A percentile compares a stretch with the other conserved stretches of the same genome.
Evolutionary conservation across 306 rosid species (phyloP).

Genomic region (Inga oerstediana): DNA sequence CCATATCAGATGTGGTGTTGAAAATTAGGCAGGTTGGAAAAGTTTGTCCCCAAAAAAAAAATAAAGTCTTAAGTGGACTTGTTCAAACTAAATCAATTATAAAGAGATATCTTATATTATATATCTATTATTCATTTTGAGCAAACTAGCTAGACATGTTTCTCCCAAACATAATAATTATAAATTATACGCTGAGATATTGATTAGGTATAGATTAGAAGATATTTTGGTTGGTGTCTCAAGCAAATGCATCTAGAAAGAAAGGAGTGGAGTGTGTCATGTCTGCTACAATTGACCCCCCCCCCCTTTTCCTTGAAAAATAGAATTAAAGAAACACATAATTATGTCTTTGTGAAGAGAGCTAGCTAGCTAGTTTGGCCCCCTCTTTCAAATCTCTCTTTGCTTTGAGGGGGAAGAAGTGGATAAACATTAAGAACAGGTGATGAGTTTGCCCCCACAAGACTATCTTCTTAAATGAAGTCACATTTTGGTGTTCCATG

Average conservation of each 20-base stretch:
- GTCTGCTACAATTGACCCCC: conserved; percentile 64
- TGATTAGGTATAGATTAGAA: neutral
- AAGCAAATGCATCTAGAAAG: conserved; percentile 70
- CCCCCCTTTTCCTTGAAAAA: conserved; percentile 44
- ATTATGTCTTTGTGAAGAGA: conserved; percentile 61
- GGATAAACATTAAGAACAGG: conserved; percentile 57
- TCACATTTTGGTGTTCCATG: conserved; percentile 33
- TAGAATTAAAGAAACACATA: conserved; percentile 56
- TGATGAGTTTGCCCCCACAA: conserved; percentile 59
- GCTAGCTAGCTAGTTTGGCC: conserved; percentile 41
- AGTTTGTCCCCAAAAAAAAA: neutral
- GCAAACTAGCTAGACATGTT: neutral
- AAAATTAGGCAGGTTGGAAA: conserved; percentile 31
- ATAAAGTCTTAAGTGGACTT: conserved; percentile 13
- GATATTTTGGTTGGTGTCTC: conserved; percentile 48
- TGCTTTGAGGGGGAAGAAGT: conserved; percentile 42
- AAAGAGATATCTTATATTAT: neutral
- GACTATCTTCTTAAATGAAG: conserved; percentile 39
- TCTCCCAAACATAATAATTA: neutral
- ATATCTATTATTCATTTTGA: neutral
- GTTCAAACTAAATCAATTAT: neutral
- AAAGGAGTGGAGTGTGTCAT: conserved; percentile 57
- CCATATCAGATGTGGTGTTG: conserved; percentile 41
- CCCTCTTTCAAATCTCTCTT: conserved; percentile 32
- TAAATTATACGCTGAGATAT: neutral